phyloP scores from a whole-genome alignment of 805 yeast genomes.

The Metschnikowia cubensis region DNA sequence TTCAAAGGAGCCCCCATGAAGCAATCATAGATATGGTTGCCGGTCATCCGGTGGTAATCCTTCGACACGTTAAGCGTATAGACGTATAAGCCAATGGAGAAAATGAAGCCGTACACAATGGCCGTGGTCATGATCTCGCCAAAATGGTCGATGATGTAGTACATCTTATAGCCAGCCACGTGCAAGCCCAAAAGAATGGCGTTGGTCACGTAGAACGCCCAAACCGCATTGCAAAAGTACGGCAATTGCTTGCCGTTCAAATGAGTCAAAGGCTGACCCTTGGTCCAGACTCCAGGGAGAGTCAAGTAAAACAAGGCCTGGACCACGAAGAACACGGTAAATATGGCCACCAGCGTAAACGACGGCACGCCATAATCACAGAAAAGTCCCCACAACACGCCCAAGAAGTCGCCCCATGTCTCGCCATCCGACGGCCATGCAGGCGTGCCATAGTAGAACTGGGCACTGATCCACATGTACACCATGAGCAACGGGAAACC shows the following conservation, averaged over 20 bases:
- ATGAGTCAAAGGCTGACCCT: constrained; percentile 90
- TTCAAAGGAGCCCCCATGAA: constrained; percentile 98
- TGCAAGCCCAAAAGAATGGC: constrained; percentile 60
- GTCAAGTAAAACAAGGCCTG: constrained; percentile 76
- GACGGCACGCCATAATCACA: constrained; percentile 57
- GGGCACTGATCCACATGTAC: constrained; percentile 92
- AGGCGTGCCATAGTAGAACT: constrained; percentile 68
- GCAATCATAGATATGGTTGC: constrained; percentile 82
- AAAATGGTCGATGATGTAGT: constrained; percentile 72
- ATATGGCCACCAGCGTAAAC: constrained; percentile 60
- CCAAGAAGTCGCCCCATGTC: constrained; percentile 48
- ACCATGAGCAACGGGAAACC: constrained; percentile 94
- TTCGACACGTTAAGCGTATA: constrained; percentile 60
- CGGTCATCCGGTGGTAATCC: constrained; percentile 88
- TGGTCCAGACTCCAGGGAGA: constrained; percentile 91
- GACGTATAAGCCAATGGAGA: constrained; percentile 67
- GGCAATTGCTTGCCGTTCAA: constrained; percentile 77
- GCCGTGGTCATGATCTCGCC: constrained; percentile 94
- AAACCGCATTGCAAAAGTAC: constrained; percentile 89
- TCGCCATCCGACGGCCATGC: constrained; percentile 64
- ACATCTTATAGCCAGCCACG: constrained; percentile 69
- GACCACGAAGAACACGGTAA: constrained; percentile 60
- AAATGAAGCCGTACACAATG: constrained; percentile 68
- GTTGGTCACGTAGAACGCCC: constrained; percentile 71
- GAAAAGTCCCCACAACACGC: constrained; percentile 37